A percentile compares a stretch with the other conserved stretches of the same genome.
Conservation (phyloP, 805 yeast genomes). For the Babjeviella inositovora region DNA sequence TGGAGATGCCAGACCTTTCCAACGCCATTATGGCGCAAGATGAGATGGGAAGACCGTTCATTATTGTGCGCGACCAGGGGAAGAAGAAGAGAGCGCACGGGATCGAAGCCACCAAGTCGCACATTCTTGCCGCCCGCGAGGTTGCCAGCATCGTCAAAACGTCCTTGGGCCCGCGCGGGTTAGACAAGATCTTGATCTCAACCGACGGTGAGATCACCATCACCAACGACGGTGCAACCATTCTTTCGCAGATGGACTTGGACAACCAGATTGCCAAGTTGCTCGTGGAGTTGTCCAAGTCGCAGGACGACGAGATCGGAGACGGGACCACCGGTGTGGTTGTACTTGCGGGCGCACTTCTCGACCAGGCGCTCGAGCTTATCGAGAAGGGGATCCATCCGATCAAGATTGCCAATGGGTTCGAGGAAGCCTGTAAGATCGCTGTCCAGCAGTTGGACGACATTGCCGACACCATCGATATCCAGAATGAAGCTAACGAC, state of each 20-base stretch:
- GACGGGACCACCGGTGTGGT: conserved; percentile 99
- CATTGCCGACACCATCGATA: conserved; percentile 52
- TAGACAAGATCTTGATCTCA: conserved; percentile 86
- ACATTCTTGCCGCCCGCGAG: conserved; percentile 87
- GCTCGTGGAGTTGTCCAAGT: conserved; percentile 80
- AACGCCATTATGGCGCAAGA: conserved; percentile 98
- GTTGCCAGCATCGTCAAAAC: conserved; percentile 87
- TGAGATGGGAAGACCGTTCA: conserved; percentile 98
- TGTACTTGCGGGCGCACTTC: conserved; percentile 83
- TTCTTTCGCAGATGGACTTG: conserved; percentile 86
- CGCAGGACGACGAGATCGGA: conserved; percentile 97
- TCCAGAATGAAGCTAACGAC: conserved; percentile 25
- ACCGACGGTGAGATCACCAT: conserved; percentile 98
- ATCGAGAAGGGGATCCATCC: conserved; percentile 98
- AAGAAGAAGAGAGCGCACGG: conserved; percentile 48
- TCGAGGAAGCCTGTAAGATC: conserved; percentile 89
- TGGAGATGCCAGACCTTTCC: conserved; percentile 78
- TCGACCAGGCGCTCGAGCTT: conserved; percentile 87
- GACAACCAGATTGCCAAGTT: conserved; percentile 94
- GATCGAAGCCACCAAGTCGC: conserved; percentile 70
- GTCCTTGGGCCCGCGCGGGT: conserved; percentile 95
- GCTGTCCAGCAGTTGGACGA: conserved; percentile 67
- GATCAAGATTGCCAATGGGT: conserved; percentile 91
- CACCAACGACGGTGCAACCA: conserved; percentile 98
- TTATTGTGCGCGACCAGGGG: conserved; percentile 76